Conservation (phyloP, 768 basidiomycete species). For the Suillus hirtellus region DNA sequence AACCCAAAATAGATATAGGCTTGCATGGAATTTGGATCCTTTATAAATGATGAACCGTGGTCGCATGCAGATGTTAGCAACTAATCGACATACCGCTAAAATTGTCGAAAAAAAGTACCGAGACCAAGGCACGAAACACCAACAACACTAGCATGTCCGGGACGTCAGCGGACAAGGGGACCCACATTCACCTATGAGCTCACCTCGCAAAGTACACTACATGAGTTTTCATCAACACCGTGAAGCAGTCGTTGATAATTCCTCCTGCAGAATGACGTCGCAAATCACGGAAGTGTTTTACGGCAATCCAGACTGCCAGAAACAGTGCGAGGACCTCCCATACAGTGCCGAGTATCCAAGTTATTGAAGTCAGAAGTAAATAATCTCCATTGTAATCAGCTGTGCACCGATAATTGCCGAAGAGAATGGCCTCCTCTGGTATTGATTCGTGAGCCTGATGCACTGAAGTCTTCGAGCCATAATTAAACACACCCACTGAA, state of each 20-base stretch:
- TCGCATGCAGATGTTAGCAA: neutral
- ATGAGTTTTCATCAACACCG: neutral
- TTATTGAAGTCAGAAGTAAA: neutral
- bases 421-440: neutral
- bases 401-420: neutral
- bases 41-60: neutral
- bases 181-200: neutral
- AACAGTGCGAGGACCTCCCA: neutral
- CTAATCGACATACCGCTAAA: neutral
- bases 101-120: neutral
- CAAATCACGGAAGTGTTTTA: neutral
- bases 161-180: neutral
- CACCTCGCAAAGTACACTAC: neutral
- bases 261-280: neutral
- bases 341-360: neutral
- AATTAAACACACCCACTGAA: neutral
- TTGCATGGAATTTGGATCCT: neutral
- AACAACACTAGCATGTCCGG: neutral
- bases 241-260: neutral
- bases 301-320: neutral
- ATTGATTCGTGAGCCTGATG: neutral
- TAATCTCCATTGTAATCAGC: neutral
- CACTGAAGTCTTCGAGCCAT: neutral
- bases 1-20: neutral
- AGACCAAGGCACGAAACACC: neutral